Base-by-base conservation (phyloP, 768 basidiomycete genomes). In the Tulasnella sp. region DNA sequence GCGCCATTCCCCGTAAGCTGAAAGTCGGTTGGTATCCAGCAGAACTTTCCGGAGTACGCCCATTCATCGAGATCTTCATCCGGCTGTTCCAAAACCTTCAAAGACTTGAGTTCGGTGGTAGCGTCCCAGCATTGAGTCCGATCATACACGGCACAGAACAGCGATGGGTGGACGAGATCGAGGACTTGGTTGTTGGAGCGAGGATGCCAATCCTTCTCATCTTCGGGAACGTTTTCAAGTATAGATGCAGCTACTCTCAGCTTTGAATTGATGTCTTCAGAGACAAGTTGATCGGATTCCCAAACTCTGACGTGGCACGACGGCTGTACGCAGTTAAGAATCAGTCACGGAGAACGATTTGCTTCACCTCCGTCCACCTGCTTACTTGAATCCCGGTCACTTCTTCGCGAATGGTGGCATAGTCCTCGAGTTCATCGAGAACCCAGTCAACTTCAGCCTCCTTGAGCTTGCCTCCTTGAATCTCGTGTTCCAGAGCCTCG, bases 81-180 rank as follows among this genome's bases (percentile, higher is more conserved):
- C 5, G 70, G 35, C 16, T 9, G 5, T 16, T 26, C 19, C n/a
- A 36, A 34, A 4, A 7, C 17, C 39, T 37, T 16, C 4, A 36
- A 12, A 1, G 5, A 3, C 6, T 36, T 22, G 12, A 4, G 2
- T 44, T 8, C 26, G 11, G 16, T n/a, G 12, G 66, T 19, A n/a
- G 32, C 14, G 14, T 22, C 22, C 68, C 74, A 44, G 69, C 82
- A 69, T n/a, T 29, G 26, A 29, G 52, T 59, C n/a, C 52, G 52
- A 11, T 29, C 52, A 11, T 59, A 29, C 22, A 29, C 52, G 4
- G 26, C 52, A 12, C 52, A 59, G 26, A 59, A 59, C 3, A 59
- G 52, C 1, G 52, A 59, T 5, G 26, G 52, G 52, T 59, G 52
- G 19, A 59, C 26, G 26, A 59, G 52, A 29, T 59, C 52, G 52